phyloP scores from a whole-genome alignment of 2,329 filamentous ascomycete genomes.

The Alternaria alternata region DNA sequence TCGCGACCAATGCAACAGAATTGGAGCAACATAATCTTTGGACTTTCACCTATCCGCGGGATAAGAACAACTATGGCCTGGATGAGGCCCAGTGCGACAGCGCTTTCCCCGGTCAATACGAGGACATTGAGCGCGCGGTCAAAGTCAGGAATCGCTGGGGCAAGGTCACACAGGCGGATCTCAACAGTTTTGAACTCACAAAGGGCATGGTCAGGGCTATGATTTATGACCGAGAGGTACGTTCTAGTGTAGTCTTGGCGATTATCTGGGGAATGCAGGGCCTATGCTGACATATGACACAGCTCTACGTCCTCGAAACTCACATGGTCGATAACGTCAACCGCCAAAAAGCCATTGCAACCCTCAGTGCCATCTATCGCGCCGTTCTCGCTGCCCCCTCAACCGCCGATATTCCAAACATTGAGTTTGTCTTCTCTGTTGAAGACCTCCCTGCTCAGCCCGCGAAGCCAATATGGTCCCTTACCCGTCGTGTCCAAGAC shows the following conservation, averaged over 20 bases:
- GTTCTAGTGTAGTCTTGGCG: constrained; percentile 8
- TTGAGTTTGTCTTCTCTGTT: constrained; percentile 46
- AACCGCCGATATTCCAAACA: constrained; percentile 38
- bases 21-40: constrained; percentile 32
- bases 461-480: constrained; percentile 41
- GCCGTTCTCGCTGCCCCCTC: constrained; percentile 36
- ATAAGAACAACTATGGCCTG: constrained; percentile 42
- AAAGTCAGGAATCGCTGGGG: constrained; percentile 32
- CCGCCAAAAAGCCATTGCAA: constrained; percentile 43
- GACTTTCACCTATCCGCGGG: constrained; percentile 41
- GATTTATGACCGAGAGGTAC: constrained; percentile 42
- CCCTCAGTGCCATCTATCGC: constrained; percentile 42
- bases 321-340: constrained; percentile 47
- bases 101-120: constrained; percentile 43
- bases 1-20: constrained; percentile 23
- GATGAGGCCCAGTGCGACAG: constrained; percentile 42
- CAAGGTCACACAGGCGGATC: constrained; percentile 37
- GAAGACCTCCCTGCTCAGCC: constrained; percentile 44
- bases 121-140: constrained; percentile 41
- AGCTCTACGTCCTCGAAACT: constrained; percentile 46
- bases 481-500: constrained; percentile 43
- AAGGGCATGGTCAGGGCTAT: constrained; percentile 47
- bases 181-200: constrained; percentile 38
- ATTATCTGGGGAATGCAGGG: not conserved
- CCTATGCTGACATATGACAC: constrained; percentile 11